Base-by-base conservation (phyloP, 345 rosid species). In the Arabidopsis arenosa region DNA sequence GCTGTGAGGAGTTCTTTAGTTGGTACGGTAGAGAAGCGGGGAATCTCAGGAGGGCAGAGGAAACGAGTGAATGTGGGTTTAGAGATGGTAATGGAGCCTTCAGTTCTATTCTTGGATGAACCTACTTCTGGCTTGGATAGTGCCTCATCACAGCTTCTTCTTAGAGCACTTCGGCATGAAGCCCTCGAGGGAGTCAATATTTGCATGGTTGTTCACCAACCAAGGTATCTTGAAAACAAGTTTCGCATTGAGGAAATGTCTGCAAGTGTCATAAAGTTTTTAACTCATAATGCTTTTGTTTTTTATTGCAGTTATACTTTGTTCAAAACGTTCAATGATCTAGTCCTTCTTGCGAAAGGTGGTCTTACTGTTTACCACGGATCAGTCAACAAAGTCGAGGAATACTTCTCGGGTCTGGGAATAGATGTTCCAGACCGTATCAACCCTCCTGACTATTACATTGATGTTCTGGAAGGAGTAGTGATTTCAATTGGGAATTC, bases 71-170 rank as follows among this genome's bases (percentile, higher is more conserved):
- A 95, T 73, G 99, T 95, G 26, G 97, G 99, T 72, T 68, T 92
- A 67, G 99, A 92, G 81, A 90, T 92, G 97, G 96, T 92, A 36
- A 95, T 95, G 89, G 97, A 95, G 76, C 97, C 99, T 79, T 95
- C 99, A 6, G 86, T 95, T 77, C 75, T 95, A 80, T 87, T 95
- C 71, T 84, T 95, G 78, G 97, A 95, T 66, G 99, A 95, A 66
- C 99, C 99, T 7, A 95, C 99, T 37, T 95, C 99, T 13, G 99
- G 99, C 64, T 86, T 95, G 73, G 99, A 95, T 71, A 95, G 99
- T 80, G 96, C 99, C 32, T 95, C 99, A 37, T 95, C 99, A 62
- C 93, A 85, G 82, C 84, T 80, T 49, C 96, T 95, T 63, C 90
- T 95, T 75, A 85, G 82, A 85, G 97, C 98, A 14, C 99, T 95